phyloP scores from a whole-genome alignment of 2,329 filamentous ascomycete species.

The Alternaria solani region DNA sequence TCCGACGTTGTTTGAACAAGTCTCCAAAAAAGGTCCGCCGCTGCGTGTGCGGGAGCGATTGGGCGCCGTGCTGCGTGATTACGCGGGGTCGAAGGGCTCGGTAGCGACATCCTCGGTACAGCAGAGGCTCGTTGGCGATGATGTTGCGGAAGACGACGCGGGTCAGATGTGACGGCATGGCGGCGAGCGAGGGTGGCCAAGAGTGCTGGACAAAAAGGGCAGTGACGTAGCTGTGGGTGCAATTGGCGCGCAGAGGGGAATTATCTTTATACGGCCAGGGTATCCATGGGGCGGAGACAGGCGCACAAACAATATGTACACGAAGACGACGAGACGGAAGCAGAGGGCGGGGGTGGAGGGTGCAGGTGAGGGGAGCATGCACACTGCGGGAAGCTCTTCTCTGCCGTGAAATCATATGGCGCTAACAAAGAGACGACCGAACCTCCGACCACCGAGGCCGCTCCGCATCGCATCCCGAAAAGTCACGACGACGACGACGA shows the following conservation, averaged over 20 bases:
- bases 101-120: conserved; percentile 56
- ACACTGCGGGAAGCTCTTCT: conserved; percentile 4
- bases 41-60: conserved; percentile 40
- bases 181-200: conserved; percentile 16
- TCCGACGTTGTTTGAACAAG: conserved; percentile 68
- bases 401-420: conserved; percentile 29
- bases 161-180: conserved; percentile 68
- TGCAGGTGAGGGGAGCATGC: conserved; percentile 9
- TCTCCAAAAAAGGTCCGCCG: conserved; percentile 68
- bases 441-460: conserved; percentile 22
- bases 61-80: conserved; percentile 31
- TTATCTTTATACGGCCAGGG: conserved; percentile 6
- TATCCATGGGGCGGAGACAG: conserved; percentile 23
- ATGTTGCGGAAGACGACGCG: conserved; percentile 67
- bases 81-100: conserved; percentile 40
- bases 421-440: conserved; percentile 21
- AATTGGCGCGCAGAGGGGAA: conserved; percentile 16
- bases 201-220: conserved; percentile 6
- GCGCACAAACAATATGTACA: conserved; percentile 20
- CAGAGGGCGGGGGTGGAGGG: conserved; percentile 10
- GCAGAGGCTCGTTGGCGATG: conserved; percentile 60
- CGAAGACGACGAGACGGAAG: conserved; percentile 24
- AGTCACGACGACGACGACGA: conserved; percentile 5
- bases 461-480: conserved; percentile 20
- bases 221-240: conserved; percentile 13